phyloP scores from a whole-genome alignment of 371 early-diverging fungal genomes.

The Parasitella parasitica region DNA sequence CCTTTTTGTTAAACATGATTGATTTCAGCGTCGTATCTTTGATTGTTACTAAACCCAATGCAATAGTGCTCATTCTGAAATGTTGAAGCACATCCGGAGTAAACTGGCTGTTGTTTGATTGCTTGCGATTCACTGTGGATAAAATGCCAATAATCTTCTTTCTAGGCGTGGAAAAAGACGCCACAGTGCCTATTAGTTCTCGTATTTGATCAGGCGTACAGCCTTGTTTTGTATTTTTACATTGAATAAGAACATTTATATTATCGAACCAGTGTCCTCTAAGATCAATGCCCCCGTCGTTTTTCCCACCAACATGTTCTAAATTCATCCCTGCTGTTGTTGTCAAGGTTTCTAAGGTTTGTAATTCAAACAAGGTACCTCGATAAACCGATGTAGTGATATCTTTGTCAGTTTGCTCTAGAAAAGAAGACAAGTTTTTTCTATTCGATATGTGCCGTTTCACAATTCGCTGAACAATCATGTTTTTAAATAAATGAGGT shows the following conservation, averaged over 20 bases:
- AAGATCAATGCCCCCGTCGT: conserved; percentile 46
- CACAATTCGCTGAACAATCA: background rate
- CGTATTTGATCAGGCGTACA: conserved; percentile 47
- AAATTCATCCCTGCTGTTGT: conserved; percentile 34
- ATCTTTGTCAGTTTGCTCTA: conserved; percentile 24
- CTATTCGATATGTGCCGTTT: background rate
- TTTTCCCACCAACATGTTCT: conserved; percentile 37
- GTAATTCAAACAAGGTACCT: conserved; percentile 46
- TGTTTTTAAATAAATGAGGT: background rate
- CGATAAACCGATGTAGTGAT: conserved; percentile 21
- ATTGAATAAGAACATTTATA: conserved; percentile 28
- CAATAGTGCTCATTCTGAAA: conserved; percentile 28
- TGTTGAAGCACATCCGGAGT: conserved; percentile 30
- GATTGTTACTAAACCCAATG: conserved; percentile 37
- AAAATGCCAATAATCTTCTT: conserved; percentile 30
- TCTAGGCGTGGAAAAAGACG: background rate
- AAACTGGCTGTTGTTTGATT: conserved; percentile 9
- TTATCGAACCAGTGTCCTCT: conserved; percentile 35
- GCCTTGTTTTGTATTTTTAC: conserved; percentile 41
- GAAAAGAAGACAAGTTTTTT: background rate
- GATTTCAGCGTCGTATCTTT: conserved; percentile 25
- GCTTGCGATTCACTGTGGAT: conserved; percentile 18
- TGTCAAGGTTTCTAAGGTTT: conserved; percentile 30
- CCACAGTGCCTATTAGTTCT: conserved; percentile 34
- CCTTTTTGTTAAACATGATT: conserved; percentile 36